Conservation (phyloP, 2,329 filamentous ascomycete genomes). For the Biscogniauxia marginata region DNA sequence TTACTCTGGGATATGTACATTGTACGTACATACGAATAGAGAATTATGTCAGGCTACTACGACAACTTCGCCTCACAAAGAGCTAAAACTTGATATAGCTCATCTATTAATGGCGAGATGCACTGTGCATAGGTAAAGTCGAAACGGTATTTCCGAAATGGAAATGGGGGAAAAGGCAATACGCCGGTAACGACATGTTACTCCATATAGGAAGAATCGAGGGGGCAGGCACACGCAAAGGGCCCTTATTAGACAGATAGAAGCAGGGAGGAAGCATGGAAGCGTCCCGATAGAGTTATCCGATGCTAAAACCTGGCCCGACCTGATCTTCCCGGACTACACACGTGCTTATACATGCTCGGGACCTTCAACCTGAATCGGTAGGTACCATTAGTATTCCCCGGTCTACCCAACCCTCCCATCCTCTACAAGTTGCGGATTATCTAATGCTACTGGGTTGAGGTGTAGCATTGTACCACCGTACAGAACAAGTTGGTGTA, state of each 20-base stretch:
- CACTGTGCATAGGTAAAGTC: not conserved
- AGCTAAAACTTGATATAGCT: not conserved
- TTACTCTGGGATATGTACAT: not conserved
- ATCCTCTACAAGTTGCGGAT: no score
- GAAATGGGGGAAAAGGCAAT: not conserved
- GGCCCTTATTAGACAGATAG: not conserved
- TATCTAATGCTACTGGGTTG: no score
- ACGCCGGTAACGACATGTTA: not conserved
- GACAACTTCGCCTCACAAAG: not conserved
- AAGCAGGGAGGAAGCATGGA: no score
- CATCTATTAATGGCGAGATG: not conserved
- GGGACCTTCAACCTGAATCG: not conserved
- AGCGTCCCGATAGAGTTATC: not conserved
- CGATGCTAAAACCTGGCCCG: not conserved
- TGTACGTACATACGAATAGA: not conserved
- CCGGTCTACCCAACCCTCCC: not conserved
- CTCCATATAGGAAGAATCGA: not conserved
- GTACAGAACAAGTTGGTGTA: not conserved
- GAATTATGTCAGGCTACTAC: not conserved
- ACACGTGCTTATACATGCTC: not conserved
- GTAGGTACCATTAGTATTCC: not conserved
- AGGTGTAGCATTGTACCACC: not conserved
- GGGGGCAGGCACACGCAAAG: not conserved
- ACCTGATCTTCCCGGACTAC: not conserved
- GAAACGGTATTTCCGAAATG: not conserved